Conservation (phyloP, 148 eudicot genomes). For the Camellia japonica region DNA sequence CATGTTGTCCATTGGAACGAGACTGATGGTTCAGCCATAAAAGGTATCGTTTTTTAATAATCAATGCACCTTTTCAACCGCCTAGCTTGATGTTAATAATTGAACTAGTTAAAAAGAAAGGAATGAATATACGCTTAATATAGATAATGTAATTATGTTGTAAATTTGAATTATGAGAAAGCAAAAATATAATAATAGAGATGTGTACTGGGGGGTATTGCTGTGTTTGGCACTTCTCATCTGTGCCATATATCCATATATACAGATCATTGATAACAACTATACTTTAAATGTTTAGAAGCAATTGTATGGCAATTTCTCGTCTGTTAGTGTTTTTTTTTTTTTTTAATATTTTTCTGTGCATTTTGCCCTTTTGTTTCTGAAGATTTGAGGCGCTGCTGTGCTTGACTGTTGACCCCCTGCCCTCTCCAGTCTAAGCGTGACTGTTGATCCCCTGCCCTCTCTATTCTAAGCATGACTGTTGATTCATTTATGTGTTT, state of each 20-base stretch:
- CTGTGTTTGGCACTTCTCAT: background rate
- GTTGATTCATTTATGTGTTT: slow-evolving; percentile 1
- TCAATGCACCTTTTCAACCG: background rate
- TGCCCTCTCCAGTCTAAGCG: background rate
- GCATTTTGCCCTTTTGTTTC: background rate
- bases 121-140: background rate
- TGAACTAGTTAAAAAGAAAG: background rate
- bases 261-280: background rate
- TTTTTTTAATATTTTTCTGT: background rate
- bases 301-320: background rate
- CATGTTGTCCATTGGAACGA: no score
- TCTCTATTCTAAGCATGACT: background rate
- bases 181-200: background rate
- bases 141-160: background rate
- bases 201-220: background rate
- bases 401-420: no score
- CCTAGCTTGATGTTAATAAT: background rate
- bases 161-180: background rate
- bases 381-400: background rate
- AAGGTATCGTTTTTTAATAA: background rate
- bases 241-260: background rate
- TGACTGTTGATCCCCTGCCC: no score
- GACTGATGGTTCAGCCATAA: no score
- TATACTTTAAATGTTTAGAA: no score
- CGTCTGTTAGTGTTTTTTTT: background rate